Evolutionary conservation across 441 rosid species (phyloP), one percentile per base, ranked within the genome.

Genomic region (Geranium incanum): DNA sequence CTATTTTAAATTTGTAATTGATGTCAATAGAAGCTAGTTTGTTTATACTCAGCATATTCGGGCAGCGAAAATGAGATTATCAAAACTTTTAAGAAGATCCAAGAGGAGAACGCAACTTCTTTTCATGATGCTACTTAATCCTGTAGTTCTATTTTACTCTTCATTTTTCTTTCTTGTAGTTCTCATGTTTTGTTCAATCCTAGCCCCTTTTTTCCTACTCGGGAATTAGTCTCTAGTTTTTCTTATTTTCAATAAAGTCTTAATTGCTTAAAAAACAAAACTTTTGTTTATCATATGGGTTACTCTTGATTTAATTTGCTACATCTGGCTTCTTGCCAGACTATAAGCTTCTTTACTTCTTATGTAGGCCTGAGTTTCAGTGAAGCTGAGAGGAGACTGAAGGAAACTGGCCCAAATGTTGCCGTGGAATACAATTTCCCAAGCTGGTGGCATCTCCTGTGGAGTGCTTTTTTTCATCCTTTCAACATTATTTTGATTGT

Each of bases 381-480:
- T 18, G 94, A 89, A 81, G 94, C 94, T 37, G 89, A 85, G 62
- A 83, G 78, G 82, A 83, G 94, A 80, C 48, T 89, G 71, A 84
- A 71, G 74, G 89, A 83, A 80, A 82, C 82, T 72, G 91, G 94
- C 41, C 88, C 88, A 67, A 89, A 89, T 75, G 72, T 83, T 73
- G 91, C 91, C 28, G 70, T 81, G 28, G 84, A 81, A 62, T 76
- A 79, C 57, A 69, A 66, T 50, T 87, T 82, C 69, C 87, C 86
- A 15, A 85, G 81, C 48, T 87, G 91, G 86, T 84, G 89, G 87
- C 78, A 83, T 67, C 87, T 87, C 74, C 82, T 87, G 36, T 89
- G 94, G 91, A 78, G 60, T 55, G 88, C 94, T 11, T 83, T 84
- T 76, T 87, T 89, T 74, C 91, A 87, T 73, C 91, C 91, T 48